Percentiles rank a stretch among this genome's conserved stretches.
phyloP scores from a whole-genome alignment of 1,284 basidiomycete genomes.

The Ustilago lituana region DNA sequence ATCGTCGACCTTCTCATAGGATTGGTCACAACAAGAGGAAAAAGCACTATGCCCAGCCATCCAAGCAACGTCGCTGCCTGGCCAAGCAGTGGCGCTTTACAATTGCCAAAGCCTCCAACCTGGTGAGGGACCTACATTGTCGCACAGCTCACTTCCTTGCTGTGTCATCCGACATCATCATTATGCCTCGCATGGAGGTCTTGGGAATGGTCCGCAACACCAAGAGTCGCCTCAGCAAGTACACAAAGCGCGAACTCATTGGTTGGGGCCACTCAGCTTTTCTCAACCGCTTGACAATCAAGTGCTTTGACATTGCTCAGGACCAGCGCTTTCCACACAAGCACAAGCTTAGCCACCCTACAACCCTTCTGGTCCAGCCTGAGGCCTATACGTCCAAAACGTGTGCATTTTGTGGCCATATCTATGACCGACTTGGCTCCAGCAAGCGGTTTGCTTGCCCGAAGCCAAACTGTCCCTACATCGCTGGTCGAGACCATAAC shows the following conservation, averaged over 20 bases:
- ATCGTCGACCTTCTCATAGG: too few relatives aligned
- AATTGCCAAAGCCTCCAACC: too few relatives aligned
- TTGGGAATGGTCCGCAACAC: not conserved
- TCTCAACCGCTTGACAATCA: not conserved
- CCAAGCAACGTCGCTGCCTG: too few relatives aligned
- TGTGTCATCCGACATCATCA: not conserved
- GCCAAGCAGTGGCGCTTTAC: too few relatives aligned
- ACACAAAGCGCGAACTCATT: conserved; percentile 1
- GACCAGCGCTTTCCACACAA: not conserved
- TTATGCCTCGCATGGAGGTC: conserved; percentile 16
- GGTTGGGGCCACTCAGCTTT: not conserved
- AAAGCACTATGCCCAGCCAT: too few relatives aligned
- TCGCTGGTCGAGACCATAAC: too few relatives aligned
- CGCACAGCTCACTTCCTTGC: conserved; percentile 11
- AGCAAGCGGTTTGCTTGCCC: not conserved
- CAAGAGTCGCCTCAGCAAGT: not conserved
- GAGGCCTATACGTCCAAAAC: conserved; percentile 10
- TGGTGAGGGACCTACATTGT: too few relatives aligned
- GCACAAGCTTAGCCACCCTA: too few relatives aligned
- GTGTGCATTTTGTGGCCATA: not conserved
- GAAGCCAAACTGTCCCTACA: not conserved
- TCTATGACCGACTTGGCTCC: not conserved
- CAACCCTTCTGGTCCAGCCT: not conserved
- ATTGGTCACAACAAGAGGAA: too few relatives aligned
- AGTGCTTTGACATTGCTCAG: not conserved